Evolutionary conservation across 2,329 filamentous ascomycete species (phyloP).

Genomic region (Rachicladosporium sp.): DNA sequence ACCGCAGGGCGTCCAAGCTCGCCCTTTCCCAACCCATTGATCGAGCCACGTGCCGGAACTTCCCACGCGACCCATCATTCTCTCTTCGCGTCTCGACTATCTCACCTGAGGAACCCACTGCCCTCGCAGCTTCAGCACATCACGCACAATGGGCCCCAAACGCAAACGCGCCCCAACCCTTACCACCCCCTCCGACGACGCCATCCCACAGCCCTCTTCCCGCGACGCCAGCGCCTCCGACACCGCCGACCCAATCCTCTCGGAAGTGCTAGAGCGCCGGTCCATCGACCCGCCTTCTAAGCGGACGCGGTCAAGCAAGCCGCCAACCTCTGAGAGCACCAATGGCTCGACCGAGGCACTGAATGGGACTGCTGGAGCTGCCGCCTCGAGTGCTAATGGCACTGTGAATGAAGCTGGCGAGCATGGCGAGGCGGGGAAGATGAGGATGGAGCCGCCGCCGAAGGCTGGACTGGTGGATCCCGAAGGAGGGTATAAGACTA

Average conservation of each 20-base stretch:
- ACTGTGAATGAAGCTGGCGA: slow-evolving; percentile 27
- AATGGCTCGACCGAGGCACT: slow-evolving; percentile 14
- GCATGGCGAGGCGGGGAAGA: slow-evolving; percentile 36
- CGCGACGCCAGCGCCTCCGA: slow-evolving; percentile 70
- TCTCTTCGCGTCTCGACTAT: no score
- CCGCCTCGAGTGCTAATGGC: slow-evolving; percentile 44
- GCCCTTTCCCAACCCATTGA: no score
- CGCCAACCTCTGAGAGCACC: slow-evolving; percentile 20
- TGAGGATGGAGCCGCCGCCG: slow-evolving; percentile 46
- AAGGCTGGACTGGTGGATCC: slow-evolving; percentile 73
- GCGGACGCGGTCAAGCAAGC: slow-evolving; percentile 53
- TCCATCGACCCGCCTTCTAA: slow-evolving; percentile 54
- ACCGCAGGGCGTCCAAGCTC: no score
- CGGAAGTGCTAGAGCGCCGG: slow-evolving; percentile 49
- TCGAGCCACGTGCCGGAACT: no score
- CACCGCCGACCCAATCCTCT: slow-evolving; percentile 56
- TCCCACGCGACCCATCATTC: no score
- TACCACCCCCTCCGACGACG: slow-evolving; percentile 32
- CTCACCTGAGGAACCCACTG: no score
- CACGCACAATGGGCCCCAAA: slow-evolving; percentile 41
- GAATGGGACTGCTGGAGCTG: slow-evolving; percentile 40
- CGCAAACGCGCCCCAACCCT: slow-evolving; percentile 61
- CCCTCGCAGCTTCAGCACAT: neutral
- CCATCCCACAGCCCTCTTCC: slow-evolving; percentile 44
- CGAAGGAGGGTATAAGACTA: slow-evolving; percentile 73